Percentiles rank a stretch among this genome's conserved stretches.
Evolutionary conservation across 306 rosid species (phyloP).

Genomic region (Astragalus membranaceus): DNA sequence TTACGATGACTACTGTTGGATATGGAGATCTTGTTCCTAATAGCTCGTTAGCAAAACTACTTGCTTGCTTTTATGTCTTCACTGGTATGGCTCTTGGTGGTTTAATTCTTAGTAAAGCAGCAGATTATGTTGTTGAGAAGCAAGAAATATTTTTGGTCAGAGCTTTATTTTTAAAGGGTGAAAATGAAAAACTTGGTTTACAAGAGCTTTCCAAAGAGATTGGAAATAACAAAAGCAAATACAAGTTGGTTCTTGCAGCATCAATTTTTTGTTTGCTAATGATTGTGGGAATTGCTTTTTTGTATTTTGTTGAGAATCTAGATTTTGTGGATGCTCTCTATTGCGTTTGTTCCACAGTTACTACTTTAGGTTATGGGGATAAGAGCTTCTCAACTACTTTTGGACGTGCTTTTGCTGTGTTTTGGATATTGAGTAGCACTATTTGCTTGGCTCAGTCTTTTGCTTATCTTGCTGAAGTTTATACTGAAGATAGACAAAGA

Average conservation of each 20-base stretch:
- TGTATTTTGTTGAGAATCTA: conserved; percentile 43
- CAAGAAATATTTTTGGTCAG: conserved; percentile 53
- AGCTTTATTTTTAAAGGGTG: conserved; percentile 35
- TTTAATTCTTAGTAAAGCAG: conserved; percentile 63
- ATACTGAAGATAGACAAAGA: conserved; percentile 62
- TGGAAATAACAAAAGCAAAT: conserved; percentile 38
- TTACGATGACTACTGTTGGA: conserved; percentile 87
- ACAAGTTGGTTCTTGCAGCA: conserved; percentile 46
- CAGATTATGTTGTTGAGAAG: conserved; percentile 72
- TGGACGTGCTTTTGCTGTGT: conserved; percentile 67
- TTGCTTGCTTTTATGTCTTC: conserved; percentile 74
- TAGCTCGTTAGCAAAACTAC: conserved; percentile 51
- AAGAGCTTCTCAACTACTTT: conserved; percentile 57
- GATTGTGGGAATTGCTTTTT: conserved; percentile 45
- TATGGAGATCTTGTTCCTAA: conserved; percentile 86
- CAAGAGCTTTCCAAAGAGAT: conserved; percentile 41
- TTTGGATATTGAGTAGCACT: conserved; percentile 81
- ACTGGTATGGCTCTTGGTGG: conserved; percentile 65
- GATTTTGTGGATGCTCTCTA: conserved; percentile 60
- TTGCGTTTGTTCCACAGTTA: conserved; percentile 76
- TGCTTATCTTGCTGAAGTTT: conserved; percentile 65
- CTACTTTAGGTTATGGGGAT: conserved; percentile 86
- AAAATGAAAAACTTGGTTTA: conserved; percentile 19
- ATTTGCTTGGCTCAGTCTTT: conserved; percentile 69
- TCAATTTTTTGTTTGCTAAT: conserved; percentile 36